Percentiles rank a stretch among this genome's conserved stretches.
Conservation (phyloP, 306 rosid genomes). For the Prunus dulcis region DNA sequence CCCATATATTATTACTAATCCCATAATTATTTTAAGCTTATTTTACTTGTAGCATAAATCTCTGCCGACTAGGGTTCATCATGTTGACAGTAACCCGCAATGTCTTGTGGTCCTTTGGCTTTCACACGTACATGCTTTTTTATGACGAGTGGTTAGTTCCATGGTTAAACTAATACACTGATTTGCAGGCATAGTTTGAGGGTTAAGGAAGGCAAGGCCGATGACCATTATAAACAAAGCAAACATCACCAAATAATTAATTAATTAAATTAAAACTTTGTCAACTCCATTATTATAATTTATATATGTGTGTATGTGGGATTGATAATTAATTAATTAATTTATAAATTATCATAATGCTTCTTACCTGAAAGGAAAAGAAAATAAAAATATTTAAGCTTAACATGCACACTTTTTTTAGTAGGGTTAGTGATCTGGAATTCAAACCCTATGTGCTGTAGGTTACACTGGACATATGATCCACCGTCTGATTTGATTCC, state of each 20-base stretch:
- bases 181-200: slow-evolving; percentile 55
- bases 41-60: slow-evolving; percentile 44
- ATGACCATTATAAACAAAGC: slow-evolving; percentile 30
- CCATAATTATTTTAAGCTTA: background rate
- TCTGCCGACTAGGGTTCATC: slow-evolving; percentile 56
- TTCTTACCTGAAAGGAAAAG: background rate
- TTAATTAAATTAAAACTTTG: slow-evolving; percentile 23
- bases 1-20: background rate
- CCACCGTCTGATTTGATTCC: slow-evolving; percentile 57
- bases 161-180: slow-evolving; percentile 26
- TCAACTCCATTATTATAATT: slow-evolving; percentile 43
- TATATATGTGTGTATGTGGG: background rate
- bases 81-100: slow-evolving; percentile 32
- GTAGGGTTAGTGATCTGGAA: slow-evolving; percentile 31
- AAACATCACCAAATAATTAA: slow-evolving; percentile 30
- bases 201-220: slow-evolving; percentile 51
- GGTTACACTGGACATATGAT: slow-evolving; percentile 27
- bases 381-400: background rate
- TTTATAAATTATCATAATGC: background rate
- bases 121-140: slow-evolving; percentile 41
- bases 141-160: slow-evolving; percentile 26
- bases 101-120: slow-evolving; percentile 34
- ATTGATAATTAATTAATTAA: background rate
- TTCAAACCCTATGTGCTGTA: slow-evolving; percentile 27
- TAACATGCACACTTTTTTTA: background rate